phyloP scores from a whole-genome alignment of 164 flowering plant genomes.

The Umbilicus rupestris region DNA sequence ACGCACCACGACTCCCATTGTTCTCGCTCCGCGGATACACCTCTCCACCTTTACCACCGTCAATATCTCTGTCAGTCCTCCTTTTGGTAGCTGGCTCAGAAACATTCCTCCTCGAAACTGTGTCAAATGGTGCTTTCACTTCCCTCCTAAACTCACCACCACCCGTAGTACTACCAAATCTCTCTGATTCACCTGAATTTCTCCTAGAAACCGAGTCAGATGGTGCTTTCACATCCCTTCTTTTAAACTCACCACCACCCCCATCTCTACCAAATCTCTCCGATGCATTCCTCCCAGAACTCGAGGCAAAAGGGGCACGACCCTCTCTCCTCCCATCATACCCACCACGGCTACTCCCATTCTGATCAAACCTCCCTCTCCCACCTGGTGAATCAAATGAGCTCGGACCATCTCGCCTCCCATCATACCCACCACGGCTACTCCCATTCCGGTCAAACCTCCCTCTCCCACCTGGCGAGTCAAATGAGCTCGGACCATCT shows the following conservation, averaged over 20 bases:
- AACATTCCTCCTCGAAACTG: conserved; percentile 14
- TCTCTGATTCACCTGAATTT: neutral
- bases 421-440: neutral
- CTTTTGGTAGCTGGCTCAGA: neutral
- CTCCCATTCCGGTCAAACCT: neutral
- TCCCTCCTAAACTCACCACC: conserved; percentile 2
- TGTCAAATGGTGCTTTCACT: conserved; percentile 5
- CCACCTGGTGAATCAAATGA: neutral
- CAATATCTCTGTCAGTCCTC: conserved; percentile 4
- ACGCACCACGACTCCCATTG: conserved; percentile 9
- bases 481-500: conserved; percentile 1
- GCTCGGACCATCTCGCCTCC: too few relatives aligned
- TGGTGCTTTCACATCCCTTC: neutral
- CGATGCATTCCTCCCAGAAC: neutral
- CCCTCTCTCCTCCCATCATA: neutral
- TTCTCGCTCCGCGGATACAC: neutral
- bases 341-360: neutral
- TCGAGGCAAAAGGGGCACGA: neutral
- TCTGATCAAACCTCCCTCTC: neutral
- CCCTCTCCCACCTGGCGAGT: conserved; percentile 14
- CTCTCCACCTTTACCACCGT: neutral
- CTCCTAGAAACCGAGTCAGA: conserved; percentile 13
- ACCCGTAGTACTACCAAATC: neutral
- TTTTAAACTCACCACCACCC: neutral
- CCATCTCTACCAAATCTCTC: conserved; percentile 1